Conservation (phyloP, 192 early-diverging fungal genomes). For the Backusella parvicylindrica region DNA sequence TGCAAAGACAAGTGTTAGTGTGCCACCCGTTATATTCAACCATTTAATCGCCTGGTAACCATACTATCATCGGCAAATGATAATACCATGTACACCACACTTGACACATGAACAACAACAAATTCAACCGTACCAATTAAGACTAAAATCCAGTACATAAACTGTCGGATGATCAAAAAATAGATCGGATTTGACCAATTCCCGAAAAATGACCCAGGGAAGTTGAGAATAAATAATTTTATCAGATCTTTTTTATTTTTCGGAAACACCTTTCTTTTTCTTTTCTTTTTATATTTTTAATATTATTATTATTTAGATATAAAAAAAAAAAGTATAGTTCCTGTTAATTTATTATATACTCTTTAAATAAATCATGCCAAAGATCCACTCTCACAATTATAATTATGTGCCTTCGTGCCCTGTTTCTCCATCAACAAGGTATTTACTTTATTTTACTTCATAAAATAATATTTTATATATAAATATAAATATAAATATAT, state of each 20-base stretch:
- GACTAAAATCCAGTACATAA: too few relatives aligned
- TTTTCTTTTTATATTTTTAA: background rate
- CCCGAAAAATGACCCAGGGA: background rate
- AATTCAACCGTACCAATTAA: too few relatives aligned
- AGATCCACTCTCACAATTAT: background rate
- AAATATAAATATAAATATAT: too few relatives aligned
- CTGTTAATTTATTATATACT: background rate
- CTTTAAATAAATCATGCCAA: background rate
- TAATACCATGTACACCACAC: too few relatives aligned
- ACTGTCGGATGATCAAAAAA: constrained; percentile 1
- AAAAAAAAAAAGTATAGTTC: background rate
- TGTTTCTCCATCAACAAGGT: background rate
- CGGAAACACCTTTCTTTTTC: background rate
- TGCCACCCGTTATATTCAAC: too few relatives aligned
- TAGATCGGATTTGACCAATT: constrained; percentile 2
- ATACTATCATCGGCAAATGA: too few relatives aligned
- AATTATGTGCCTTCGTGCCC: constrained; percentile 4
- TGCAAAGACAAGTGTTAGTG: too few relatives aligned
- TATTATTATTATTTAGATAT: background rate
- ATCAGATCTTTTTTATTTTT: constrained; percentile 16
- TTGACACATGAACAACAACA: too few relatives aligned
- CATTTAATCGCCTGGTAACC: too few relatives aligned
- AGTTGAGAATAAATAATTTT: constrained; percentile 10
- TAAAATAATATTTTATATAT: background rate
- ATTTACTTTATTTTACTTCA: background rate